Base-by-base conservation (phyloP, 108 stramenopile genomes). In the Schizochytrium sp. region DNA sequence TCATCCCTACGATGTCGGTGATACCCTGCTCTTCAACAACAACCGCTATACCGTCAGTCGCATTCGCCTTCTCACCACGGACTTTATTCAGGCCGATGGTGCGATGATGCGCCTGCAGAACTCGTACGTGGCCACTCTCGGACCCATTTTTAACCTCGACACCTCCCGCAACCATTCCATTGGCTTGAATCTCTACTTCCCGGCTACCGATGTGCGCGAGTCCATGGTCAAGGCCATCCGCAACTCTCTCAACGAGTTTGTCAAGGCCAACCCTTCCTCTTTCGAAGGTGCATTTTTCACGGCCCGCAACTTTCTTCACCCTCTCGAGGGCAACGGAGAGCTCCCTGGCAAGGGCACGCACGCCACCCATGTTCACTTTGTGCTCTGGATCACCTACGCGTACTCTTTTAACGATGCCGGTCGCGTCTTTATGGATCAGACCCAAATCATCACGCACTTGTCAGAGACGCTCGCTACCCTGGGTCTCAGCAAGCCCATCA, bases 61-160 rank as follows among this genome's bases (percentile, higher is more conserved):
- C 25, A 83, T 83, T 34, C 76, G 76, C 23, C 76, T 83, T 28
- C 51, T 83, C 45, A 83, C 76, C 76, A 83, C 76, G n/a, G 76
- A 83, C 51, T 53, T 83, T 47, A 3, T 83, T 0, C 76, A 53
- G 48, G 76, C 76, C 45, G 76, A 83, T 83, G 76, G 76, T 83
- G 45, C 76, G 6, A 53, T 83, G 48, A 47, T 83, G 48, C 76
- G 76, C 8, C 76, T 83, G 12, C n/a, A 47, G 28, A 83, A 83
- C 51, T 47, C 45, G n/a, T 53, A 53, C 45, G 28, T 83, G 18
- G 48, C 76, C n/a, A 53, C 76, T 0, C 45, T 83, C 25, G 76
- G 76, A 0, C 45, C 76, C 23, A 47, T 83, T 23, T 83, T 53
- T 45, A 83, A 83, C 76, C 51, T 53, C 76, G n/a, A 12, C 51